Evolutionary conservation across 2,329 filamentous ascomycete species (phyloP).

Genomic region (Nemania sp.): DNA sequence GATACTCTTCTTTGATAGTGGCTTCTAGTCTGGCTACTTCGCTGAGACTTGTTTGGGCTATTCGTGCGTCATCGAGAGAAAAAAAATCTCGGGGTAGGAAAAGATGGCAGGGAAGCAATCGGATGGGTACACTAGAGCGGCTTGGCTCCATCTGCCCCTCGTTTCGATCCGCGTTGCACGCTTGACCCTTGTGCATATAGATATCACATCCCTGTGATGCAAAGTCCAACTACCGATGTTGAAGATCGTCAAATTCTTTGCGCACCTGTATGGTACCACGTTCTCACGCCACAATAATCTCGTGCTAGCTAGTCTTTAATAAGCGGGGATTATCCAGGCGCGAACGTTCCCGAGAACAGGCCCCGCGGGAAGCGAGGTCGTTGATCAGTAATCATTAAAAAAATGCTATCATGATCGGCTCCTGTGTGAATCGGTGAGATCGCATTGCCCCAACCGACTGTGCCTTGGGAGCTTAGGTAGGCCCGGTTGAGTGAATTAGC

Average conservation of each 20-base stretch:
- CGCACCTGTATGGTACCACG: slow-evolving; percentile 12
- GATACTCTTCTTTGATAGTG: not conserved
- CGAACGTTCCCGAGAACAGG: slow-evolving; percentile 9
- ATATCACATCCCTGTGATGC: slow-evolving; percentile 17
- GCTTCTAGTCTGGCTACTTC: not conserved
- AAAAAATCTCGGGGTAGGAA: not conserved
- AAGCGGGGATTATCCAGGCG: slow-evolving; percentile 17
- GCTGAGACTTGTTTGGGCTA: not conserved
- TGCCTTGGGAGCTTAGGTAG: not conserved
- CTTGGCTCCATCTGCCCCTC: slow-evolving; percentile 4
- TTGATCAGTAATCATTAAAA: slow-evolving; percentile 37
- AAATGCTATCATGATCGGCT: not conserved
- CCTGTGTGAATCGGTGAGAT: not conserved
- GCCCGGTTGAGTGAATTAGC: not conserved
- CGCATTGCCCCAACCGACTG: not conserved
- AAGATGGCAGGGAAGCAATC: slow-evolving; percentile 11
- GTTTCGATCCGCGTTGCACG: slow-evolving; percentile 12
- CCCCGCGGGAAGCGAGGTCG: slow-evolving; percentile 12
- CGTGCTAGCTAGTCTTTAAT: slow-evolving; percentile 5
- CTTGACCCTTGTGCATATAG: not conserved
- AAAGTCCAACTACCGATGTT: not conserved
- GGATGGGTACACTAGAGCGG: not conserved
- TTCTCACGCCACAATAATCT: slow-evolving; percentile 6
- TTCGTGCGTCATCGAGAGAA: not conserved
- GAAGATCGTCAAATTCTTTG: not conserved